Conservation (phyloP, 768 basidiomycete genomes). For the Termitomyces sp. region DNA sequence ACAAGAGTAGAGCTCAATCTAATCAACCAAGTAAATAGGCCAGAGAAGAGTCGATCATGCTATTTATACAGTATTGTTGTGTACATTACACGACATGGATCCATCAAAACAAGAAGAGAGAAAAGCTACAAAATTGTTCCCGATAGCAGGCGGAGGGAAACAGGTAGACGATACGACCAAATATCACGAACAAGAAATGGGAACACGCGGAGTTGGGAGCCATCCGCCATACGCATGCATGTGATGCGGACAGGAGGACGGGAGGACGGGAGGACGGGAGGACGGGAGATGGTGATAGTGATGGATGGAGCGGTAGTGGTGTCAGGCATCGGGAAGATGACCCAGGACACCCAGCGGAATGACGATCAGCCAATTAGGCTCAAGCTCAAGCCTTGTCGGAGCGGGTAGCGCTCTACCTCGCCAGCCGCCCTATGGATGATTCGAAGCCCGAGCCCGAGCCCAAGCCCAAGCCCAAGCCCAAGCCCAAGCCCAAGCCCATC, state of each 20-base stretch:
- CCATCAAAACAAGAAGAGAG: conserved; percentile 10
- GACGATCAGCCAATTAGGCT: neutral
- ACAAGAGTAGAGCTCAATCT: neutral
- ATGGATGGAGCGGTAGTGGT: neutral
- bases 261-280: no score
- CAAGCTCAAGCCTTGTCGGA: neutral
- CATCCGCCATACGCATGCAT: neutral
- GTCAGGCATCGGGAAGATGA: neutral
- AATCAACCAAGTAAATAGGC: neutral
- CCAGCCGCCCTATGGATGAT: neutral
- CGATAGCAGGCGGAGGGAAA: neutral
- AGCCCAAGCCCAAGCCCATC: neutral
- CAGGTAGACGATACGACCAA: neutral
- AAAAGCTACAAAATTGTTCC: conserved; percentile 10
- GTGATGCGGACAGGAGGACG: no score
- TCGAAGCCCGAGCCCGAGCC: neutral
- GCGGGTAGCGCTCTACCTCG: neutral
- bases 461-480: neutral
- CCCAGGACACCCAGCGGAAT: neutral
- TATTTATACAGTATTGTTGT: conserved; percentile 15
- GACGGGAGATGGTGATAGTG: neutral
- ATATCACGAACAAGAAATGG: conserved; percentile 8
- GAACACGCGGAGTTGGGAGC: neutral
- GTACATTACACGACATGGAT: conserved; percentile 11
- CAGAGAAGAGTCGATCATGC: neutral